phyloP scores from a whole-genome alignment of 176 grass and related monocot genomes.

The Oryza glaberrima region DNA sequence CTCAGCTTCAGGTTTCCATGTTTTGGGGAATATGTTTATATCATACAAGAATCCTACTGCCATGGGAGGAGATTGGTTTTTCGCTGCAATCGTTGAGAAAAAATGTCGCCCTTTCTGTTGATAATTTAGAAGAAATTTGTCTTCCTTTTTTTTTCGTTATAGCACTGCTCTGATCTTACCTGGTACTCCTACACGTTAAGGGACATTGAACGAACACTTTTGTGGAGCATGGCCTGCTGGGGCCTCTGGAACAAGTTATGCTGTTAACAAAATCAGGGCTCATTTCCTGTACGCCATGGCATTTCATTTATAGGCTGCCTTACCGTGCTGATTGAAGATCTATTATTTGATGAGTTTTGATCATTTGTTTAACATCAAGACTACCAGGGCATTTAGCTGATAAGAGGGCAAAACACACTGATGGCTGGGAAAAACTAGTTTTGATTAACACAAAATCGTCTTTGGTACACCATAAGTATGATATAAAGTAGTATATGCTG shows the following conservation, averaged over 20 bases:
- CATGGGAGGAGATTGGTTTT: not conserved
- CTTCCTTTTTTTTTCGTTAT: not conserved
- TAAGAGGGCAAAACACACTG: too few species aligned
- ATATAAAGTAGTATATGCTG: constrained; percentile 30
- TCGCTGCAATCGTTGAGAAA: constrained; percentile 9
- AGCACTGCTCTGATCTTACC: not conserved
- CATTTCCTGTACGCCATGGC: too few species aligned
- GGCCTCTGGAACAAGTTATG: not conserved
- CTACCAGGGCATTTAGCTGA: not conserved
- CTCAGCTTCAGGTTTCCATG: constrained; percentile 23
- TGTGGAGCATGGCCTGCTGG: not conserved
- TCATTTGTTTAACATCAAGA: not conserved
- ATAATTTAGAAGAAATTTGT: constrained; percentile 15
- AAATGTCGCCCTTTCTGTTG: not conserved
- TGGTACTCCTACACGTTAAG: not conserved
- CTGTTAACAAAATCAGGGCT: not conserved
- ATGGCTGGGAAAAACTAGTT: not conserved
- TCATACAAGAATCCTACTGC: constrained; percentile 28
- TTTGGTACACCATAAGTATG: not conserved
- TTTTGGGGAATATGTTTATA: constrained; percentile 1
- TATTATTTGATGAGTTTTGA: not conserved
- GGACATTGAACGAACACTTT: not conserved
- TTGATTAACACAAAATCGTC: not conserved
- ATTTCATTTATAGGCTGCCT: too few species aligned
- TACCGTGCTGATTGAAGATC: not conserved